These are phyloP conservation scores for Neurospora sp. DNA, from an alignment of 495 filamentous ascomycete genomes.

Conservation along the genomic window DNA sequence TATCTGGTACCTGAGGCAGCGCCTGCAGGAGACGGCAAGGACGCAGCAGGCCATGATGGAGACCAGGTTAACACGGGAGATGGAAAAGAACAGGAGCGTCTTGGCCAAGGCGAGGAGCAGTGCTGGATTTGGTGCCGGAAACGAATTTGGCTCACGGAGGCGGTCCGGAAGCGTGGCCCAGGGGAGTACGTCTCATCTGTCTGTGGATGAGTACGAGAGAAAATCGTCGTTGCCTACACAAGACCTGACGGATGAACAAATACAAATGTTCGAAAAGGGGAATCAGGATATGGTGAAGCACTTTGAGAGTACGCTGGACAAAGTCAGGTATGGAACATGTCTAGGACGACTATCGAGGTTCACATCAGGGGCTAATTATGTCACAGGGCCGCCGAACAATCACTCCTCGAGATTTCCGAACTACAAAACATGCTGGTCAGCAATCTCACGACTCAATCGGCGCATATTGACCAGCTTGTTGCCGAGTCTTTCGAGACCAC, in stretches of 20 bases:
- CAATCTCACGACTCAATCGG: slow-evolving; percentile 76
- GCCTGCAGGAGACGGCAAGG: slow-evolving; percentile 62
- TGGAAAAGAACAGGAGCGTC: slow-evolving; percentile 83
- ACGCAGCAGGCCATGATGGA: slow-evolving; percentile 88
- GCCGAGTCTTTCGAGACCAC: slow-evolving; percentile 68
- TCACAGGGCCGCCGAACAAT: slow-evolving; percentile 75
- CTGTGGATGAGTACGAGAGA: slow-evolving; percentile 29
- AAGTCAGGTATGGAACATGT: slow-evolving; percentile 61
- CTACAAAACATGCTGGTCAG: slow-evolving; percentile 79
- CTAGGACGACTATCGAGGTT: neutral
- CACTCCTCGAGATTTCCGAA: slow-evolving; percentile 84
- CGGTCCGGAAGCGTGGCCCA: slow-evolving; percentile 1
- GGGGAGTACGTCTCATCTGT: slow-evolving; percentile 8
- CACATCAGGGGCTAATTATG: neutral
- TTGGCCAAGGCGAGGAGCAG: slow-evolving; percentile 53
- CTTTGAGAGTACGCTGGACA: slow-evolving; percentile 82
- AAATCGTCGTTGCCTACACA: slow-evolving; percentile 34
- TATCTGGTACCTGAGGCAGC: slow-evolving; percentile 66
- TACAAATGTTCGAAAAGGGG: slow-evolving; percentile 88
- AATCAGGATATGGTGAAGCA: slow-evolving; percentile 87
- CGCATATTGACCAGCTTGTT: slow-evolving; percentile 81
- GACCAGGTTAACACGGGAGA: slow-evolving; percentile 66
- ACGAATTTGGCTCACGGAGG: neutral
- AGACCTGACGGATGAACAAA: slow-evolving; percentile 67
- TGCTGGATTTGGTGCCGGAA: neutral